Conservation (phyloP, 345 rosid genomes). For the Crucihimalaya himalaica region DNA sequence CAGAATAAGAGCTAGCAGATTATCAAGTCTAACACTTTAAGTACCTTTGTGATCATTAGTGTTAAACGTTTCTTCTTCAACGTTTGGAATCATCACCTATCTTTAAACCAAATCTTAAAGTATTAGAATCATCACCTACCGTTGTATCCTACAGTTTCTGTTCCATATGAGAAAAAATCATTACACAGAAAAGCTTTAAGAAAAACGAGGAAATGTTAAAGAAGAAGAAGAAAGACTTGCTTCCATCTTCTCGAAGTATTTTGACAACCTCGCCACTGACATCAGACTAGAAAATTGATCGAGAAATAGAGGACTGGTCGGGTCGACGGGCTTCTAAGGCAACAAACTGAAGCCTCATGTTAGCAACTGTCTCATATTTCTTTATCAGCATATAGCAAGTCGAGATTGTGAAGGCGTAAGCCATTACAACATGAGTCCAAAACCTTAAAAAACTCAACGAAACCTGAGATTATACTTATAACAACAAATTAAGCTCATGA, state of each 20-base stretch:
- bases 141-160: constrained; percentile 92
- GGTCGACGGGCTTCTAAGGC: constrained; percentile 81
- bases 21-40: neutral
- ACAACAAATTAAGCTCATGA: neutral
- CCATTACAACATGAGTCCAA: constrained; percentile 81
- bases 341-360: constrained; percentile 85
- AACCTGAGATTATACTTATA: neutral
- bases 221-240: constrained; percentile 47
- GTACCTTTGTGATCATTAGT: constrained; percentile 73
- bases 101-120: too few relatives aligned
- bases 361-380: constrained; percentile 81
- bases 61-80: too few relatives aligned
- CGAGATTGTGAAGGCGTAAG: constrained; percentile 87
- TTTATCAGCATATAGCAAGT: constrained; percentile 72
- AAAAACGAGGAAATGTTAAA: neutral
- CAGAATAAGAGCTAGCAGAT: constrained; percentile 4
- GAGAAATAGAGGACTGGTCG: constrained; percentile 54
- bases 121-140: too few relatives aligned
- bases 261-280: constrained; percentile 60
- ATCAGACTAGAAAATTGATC: constrained; percentile 18
- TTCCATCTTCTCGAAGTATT: constrained; percentile 78
- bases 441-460: constrained; percentile 51
- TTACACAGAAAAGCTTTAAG: neutral
- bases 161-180: constrained; percentile 24
- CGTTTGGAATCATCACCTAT: too few relatives aligned